These are phyloP conservation scores for Purpureocillium takamizusanense DNA, from an alignment of 2,329 filamentous ascomycete genomes.

Conservation along the genomic window DNA sequence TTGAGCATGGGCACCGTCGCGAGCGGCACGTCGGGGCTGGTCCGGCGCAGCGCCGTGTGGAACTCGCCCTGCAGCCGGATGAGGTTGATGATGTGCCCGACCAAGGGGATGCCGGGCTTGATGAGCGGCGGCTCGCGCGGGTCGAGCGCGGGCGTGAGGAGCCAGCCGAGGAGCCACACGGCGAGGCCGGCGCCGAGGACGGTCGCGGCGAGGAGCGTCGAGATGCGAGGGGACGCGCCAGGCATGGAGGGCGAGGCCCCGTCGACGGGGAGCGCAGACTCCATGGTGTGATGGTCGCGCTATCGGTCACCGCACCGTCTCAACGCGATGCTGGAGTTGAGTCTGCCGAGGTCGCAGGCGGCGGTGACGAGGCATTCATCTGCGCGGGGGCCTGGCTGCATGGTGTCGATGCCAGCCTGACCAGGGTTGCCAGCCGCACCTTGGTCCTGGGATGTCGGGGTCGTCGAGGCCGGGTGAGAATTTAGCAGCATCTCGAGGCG, in stretches of 20 bases:
- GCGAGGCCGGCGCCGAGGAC: conserved; percentile 6
- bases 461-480: not conserved
- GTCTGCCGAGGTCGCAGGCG: too few species aligned
- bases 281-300: too few species aligned
- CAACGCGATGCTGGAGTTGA: too few species aligned
- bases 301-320: too few species aligned
- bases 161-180: conserved; percentile 8
- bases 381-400: too few species aligned
- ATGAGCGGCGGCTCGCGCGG: conserved; percentile 32
- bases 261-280: too few species aligned
- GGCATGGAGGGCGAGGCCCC: not conserved
- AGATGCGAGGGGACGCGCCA: conserved; percentile 18
- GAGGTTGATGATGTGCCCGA: conserved; percentile 37
- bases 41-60: conserved; percentile 9
- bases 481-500: too few species aligned
- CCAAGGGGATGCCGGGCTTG: conserved; percentile 28
- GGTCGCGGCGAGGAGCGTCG: conserved; percentile 20
- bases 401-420: too few species aligned
- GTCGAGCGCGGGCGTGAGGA: conserved; percentile 14
- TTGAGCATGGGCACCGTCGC: conserved; percentile 35
- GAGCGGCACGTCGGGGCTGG: conserved; percentile 18
- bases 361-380: too few species aligned
- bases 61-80: conserved; percentile 10
- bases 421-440: too few species aligned
- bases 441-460: not conserved